phyloP scores from a whole-genome alignment of 73 alveolate species.

The Symbiodinium natans region DNA sequence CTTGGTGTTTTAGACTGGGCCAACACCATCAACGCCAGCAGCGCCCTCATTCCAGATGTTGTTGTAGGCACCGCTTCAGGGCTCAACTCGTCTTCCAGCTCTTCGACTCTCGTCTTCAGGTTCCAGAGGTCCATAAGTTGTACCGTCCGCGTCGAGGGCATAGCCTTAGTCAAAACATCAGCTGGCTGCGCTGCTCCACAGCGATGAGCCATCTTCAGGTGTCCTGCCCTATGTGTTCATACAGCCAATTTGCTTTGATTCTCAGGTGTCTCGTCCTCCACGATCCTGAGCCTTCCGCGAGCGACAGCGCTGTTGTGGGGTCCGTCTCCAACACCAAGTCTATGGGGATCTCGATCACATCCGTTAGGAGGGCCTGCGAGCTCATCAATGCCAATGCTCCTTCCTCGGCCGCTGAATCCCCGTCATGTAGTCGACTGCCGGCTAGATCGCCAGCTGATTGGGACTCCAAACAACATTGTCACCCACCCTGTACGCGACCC shows the following conservation, averaged over 20 bases:
- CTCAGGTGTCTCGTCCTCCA: neutral
- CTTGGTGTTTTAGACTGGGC: no score
- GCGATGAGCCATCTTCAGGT: neutral
- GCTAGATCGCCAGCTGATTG: neutral
- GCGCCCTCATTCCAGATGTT: no score
- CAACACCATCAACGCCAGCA: no score
- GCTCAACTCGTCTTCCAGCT: no score
- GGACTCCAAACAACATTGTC: neutral
- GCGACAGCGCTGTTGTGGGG: neutral
- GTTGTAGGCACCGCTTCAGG: no score
- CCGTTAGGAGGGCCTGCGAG: neutral
- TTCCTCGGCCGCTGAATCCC: neutral
- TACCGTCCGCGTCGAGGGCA: neutral
- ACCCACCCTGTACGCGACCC: neutral
- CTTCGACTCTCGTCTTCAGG: neutral
- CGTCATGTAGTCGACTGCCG: neutral
- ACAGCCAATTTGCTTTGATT: neutral
- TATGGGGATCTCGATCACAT: neutral
- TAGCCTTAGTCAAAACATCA: neutral
- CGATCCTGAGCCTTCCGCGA: neutral
- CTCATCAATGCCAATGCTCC: neutral
- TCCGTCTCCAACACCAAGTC: neutral
- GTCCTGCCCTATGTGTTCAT: neutral
- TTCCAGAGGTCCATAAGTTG: neutral
- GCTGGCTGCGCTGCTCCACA: neutral